phyloP scores from a whole-genome alignment of 192 early-diverging fungal genomes.

The Entomortierella beljakovae region DNA sequence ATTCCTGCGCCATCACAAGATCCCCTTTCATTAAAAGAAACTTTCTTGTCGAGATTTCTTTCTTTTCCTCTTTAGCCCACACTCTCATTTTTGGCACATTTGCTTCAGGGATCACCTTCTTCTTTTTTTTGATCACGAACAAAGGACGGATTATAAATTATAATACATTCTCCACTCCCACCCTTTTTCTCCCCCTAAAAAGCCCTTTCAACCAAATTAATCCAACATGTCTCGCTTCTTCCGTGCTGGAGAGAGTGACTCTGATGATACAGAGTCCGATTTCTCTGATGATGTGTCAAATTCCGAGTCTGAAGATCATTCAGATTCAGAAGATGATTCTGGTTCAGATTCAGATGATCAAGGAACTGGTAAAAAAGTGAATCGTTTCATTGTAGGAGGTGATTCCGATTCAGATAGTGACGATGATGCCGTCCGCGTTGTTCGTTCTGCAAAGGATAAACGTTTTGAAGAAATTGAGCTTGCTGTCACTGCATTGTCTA shows the following conservation, averaged over 20 bases:
- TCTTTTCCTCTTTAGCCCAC: neutral
- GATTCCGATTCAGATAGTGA: slow-evolving; percentile 70
- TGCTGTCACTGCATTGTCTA: slow-evolving; percentile 73
- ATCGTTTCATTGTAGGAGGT: slow-evolving; percentile 53
- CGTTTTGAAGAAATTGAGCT: slow-evolving; percentile 84
- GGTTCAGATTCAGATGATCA: slow-evolving; percentile 63
- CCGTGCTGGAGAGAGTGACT: slow-evolving; percentile 76
- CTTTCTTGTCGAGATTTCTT: neutral
- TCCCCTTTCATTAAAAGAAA: no score
- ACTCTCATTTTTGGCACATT: no score
- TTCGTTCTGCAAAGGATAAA: slow-evolving; percentile 89
- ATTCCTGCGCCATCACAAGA: no score
- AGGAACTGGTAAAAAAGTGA: slow-evolving; percentile 56
- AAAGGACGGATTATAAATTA: neutral
- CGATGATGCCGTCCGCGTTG: slow-evolving; percentile 78
- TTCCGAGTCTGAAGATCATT: slow-evolving; percentile 57
- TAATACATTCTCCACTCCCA: neutral
- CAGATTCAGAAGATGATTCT: slow-evolving; percentile 56
- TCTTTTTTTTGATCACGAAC: neutral
- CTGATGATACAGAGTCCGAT: slow-evolving; percentile 71
- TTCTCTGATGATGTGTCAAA: slow-evolving; percentile 65
- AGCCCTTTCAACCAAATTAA: neutral
- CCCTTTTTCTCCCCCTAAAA: neutral
- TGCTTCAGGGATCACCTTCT: no score
- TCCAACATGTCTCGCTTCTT: slow-evolving; percentile 89